Base-by-base conservation (phyloP, 208 protist genomes). In the Acanthamoeba culbertsoni region DNA sequence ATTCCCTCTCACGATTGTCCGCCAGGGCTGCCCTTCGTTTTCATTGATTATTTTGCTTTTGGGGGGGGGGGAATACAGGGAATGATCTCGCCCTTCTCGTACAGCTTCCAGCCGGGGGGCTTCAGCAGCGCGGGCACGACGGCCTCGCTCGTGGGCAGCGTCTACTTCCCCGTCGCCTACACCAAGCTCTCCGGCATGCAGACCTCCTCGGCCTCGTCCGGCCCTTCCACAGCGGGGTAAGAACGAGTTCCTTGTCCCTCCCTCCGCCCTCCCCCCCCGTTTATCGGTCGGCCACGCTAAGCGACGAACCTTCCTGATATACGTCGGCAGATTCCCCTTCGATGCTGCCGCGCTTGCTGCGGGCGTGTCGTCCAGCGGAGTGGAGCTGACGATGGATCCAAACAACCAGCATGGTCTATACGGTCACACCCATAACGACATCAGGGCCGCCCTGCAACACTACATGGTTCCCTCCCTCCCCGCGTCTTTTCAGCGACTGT, bases 111-210 rank as follows among this genome's bases (percentile, higher is more conserved):
- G n/a, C n/a, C 71, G 37, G 4, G n/a, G 42, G 23, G 26, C 43
- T 55, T 16, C 71, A 3, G 14, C 28, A 53, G 23, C 23, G 37
- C 68, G 20, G 37, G 35, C 35, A 42, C 71, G 4, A 40, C n/a
- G 20, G 71, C 42, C 71, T 35, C 71, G 20, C n/a, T 82, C 23
- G 71, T 82, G 26, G 33, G 43, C 42, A 46, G 37, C 37, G 35
- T 43, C 42, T 82, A 82, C 71, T 82, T 53, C 71, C 43, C 71
- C 3, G 43, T 82, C n/a, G n/a, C n/a, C 71, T 82, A 82, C 71
- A 31, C 71, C 37, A 82, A 82, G 43, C 37, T 82, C 35, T 16
- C 71, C 26, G 18, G 20, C 71, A 33, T 31, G 8, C n/a, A 14
- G n/a, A 2, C 42, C 18, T 1, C 59, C n/a, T 33, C 71, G 6